Evolutionary conservation across 2,329 filamentous ascomycete species (phyloP), one percentile per base, ranked within the genome.

Genomic region (Didymosphaeria variabile): DNA sequence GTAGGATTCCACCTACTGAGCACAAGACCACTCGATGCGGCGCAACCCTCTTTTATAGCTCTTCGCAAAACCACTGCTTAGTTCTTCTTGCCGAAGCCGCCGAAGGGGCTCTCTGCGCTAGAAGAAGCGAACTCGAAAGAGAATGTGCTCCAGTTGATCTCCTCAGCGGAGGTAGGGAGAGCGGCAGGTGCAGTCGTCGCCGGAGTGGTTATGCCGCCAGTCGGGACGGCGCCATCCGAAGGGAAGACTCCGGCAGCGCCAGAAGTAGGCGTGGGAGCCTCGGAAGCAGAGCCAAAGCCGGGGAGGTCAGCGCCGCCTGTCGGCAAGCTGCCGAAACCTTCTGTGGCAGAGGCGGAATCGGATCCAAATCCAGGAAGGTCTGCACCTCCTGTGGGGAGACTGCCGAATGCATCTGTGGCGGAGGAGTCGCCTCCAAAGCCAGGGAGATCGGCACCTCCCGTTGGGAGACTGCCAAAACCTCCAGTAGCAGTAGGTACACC

Each of bases 81-180:
- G 32, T 40, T 52, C 5, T 51, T 51, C 49, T 51, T 51, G 31
- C 49, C 36, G 36, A 54, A 44, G 8, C 36, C 36, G 26, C 51
- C 26, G 21, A 44, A 53, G 7, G 17, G n/a, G 21, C 21, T 32
- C 1, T 52, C 36, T n/a, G 34, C 50, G 21, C 50, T 36, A 9
- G 42, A 45, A 7, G 55, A 42, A 5, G 56, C 54, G n/a, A 63
- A 42, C 6, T 52, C 62, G 19, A 69, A 69, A 13, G 63, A 65
- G 1, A 70, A 32, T 1, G 56, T 60, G 46, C 60, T 65, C 34
- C 63, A 45, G 34, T 57, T 54, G 29, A 40, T 44, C 50, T 13
- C 44, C 5, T 44, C 56, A 10, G 65, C 34, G 9, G 38, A 19
- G 17, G 38, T 58, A 21, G 61, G 56, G 1, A 63, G 56, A 0